phyloP scores from a whole-genome alignment of 257 asterid species.

The Jacaranda mimosifolia region DNA sequence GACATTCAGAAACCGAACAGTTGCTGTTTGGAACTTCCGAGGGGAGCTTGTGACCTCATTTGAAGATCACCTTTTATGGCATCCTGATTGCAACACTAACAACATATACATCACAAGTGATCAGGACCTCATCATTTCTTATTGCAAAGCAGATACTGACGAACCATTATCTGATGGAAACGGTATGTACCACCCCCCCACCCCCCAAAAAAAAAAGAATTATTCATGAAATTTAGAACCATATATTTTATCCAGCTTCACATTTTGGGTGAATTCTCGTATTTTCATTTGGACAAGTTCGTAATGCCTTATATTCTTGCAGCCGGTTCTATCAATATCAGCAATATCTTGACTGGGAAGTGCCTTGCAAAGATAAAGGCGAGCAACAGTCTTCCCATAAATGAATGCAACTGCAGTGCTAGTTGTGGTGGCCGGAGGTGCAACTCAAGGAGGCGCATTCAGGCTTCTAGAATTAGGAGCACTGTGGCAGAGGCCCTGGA shows the following conservation, averaged over 20 bases:
- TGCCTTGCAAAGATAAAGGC: conserved; percentile 95
- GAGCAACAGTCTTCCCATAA: conserved; percentile 55
- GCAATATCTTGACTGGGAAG: conserved; percentile 95
- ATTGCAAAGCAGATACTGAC: conserved; percentile 82
- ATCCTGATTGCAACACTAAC: conserved; percentile 98
- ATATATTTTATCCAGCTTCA: no score
- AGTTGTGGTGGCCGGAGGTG: conserved; percentile 70
- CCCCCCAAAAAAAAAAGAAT: no score
- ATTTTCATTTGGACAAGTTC: no score
- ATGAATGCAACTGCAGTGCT: conserved; percentile 66
- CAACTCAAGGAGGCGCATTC: conserved; percentile 60
- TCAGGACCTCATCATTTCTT: conserved; percentile 98
- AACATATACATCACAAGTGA: conserved; percentile 98
- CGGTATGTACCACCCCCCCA: conserved; percentile 53
- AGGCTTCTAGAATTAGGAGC: conserved; percentile 66
- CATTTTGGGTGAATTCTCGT: no score
- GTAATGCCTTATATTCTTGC: conserved; percentile 28
- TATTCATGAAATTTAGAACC: no score
- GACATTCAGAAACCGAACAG: conserved; percentile 94
- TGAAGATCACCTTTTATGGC: conserved; percentile 98
- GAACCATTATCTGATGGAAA: conserved; percentile 87
- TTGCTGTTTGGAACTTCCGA: conserved; percentile 99
- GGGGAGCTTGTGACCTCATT: conserved; percentile 98
- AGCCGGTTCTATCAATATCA: conserved; percentile 96
- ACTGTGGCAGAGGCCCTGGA: conserved; percentile 90